Base-by-base conservation (phyloP, 176 grass and related monocot genomes). In the Chloris gayana region DNA sequence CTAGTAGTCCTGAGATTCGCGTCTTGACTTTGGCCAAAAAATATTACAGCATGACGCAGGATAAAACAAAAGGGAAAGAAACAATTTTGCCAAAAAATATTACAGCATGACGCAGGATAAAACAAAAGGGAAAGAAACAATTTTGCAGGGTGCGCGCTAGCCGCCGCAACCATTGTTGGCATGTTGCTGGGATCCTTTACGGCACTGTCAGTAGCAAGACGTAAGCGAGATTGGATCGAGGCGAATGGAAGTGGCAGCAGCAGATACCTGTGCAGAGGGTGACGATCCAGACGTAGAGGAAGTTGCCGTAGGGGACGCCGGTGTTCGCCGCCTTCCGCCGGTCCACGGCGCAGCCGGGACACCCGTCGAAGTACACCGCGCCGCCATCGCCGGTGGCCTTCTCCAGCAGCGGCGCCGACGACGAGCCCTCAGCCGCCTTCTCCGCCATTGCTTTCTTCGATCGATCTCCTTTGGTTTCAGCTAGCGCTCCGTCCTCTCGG, bases 281-380 rank as follows among this genome's bases (percentile, higher is more conserved):
- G 82, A 95, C 57, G 35, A 86, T n/a, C 90, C 87, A 92, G 47
- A 95, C 66, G 70, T 90, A 88, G 42, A 92, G 25, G 74, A 91
- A 91, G 62, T 63, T 64, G 41, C n/a, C 80, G 69, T 85, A 91
- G 17, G 85, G 89, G 77, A 88, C 69, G 27, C 89, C 79, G 12
- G 33, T 27, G 61, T 35, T 35, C 11, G 32, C 46, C 45, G 30
- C 74, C 85, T 91, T 91, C 53, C 38, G 30, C 74, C 69, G 33
- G 1, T 88, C 89, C 45, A 85, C 27, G 61, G 30, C 75, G 82
- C 89, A 91, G 13, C 85, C 89, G 2, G 89, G 82, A 14, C 89
- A 91, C 30, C 74, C 79, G 1, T 96, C 93, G 25, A 74, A 76
- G 61, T 88, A 90, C 41, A 44, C 41, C 70, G 44, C 8, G 31